These are phyloP conservation scores for Ceratocystis colombiana DNA, from an alignment of 2,329 filamentous ascomycete species.

Conservation along the genomic window DNA sequence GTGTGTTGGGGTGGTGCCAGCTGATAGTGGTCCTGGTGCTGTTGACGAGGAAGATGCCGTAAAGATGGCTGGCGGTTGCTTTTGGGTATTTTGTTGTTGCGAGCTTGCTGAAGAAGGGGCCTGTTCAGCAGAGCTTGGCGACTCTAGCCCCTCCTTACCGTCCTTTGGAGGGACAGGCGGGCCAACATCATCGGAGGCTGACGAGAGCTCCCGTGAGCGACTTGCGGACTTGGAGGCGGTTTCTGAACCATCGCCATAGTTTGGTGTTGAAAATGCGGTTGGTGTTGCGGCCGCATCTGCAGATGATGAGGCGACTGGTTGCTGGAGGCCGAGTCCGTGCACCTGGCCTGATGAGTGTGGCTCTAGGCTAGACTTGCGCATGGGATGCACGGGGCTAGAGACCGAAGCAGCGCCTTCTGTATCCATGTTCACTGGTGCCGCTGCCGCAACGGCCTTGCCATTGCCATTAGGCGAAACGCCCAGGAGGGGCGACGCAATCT, in stretches of 20 bases:
- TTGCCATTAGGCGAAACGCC: conserved; percentile 36
- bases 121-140: neutral
- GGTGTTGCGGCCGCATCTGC: conserved; percentile 35
- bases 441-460: neutral
- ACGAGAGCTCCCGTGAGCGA: conserved; percentile 20
- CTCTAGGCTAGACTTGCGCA: conserved; percentile 77
- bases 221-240: conserved; percentile 33
- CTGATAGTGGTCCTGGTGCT: neutral
- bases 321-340: conserved; percentile 34
- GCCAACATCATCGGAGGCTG: conserved; percentile 38
- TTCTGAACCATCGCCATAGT: conserved; percentile 27
- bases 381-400: conserved; percentile 51
- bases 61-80: conserved; percentile 4
- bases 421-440: neutral
- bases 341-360: conserved; percentile 48
- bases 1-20: conserved; percentile 43
- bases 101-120: conserved; percentile 23
- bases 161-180: conserved; percentile 54
- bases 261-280: conserved; percentile 28
- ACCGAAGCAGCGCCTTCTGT: neutral
- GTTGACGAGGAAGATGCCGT: neutral
- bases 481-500: conserved; percentile 69
- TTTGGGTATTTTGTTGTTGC: neutral
- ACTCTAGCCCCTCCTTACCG: conserved; percentile 31
- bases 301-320: conserved; percentile 5